Base-by-base conservation (phyloP, 768 basidiomycete species). In the Pleurotus salmoneostramineus region DNA sequence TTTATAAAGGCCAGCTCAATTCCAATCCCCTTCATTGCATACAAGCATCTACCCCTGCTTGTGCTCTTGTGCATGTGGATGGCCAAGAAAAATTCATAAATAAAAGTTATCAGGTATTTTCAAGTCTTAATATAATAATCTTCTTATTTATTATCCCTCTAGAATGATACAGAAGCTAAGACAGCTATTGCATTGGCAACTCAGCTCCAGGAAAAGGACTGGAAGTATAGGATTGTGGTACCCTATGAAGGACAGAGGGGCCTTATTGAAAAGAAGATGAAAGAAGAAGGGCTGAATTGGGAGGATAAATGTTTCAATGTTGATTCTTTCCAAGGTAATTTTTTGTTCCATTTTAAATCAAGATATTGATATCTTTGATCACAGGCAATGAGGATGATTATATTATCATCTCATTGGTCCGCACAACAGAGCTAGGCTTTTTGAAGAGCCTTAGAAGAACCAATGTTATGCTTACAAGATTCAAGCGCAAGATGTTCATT, bases 401-500 rank as follows among this genome's bases (percentile, higher is more conserved):
- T 45, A 88, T 92, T 42, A 78, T 92, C 56, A 83, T 92, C 50
- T 89, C 88, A 33, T 62, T 90, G 56, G 88, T 89, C 6, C 78
- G 91, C 33, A 72, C 76, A 51, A 72, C 70, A 17, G 74, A 70
- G 0, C 73, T 88, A 48, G 92, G 91, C 4, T 94, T 94, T 62
- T 74, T 94, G 35, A 65, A 69, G 11, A 85, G 85, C 63, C 62
- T 77, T 7, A 79, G 87, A 32, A 79, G 92, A 14, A 87, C 88
- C 55, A 93, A 94, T 84, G 91, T 94, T 58, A 92, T 94, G 90
- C 84, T 93, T 6, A 87, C 85, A 48, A 82, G 92, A 37, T 91
- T 87, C 77, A 87, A 88, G 68, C 76, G 72, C 50, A 87, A 84
- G 33, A 93, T 93, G 90, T 84, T 84, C 58, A 87, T 94, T 62